phyloP scores from a whole-genome alignment of 2,329 filamentous ascomycete species.

The Alternaria alternata region DNA sequence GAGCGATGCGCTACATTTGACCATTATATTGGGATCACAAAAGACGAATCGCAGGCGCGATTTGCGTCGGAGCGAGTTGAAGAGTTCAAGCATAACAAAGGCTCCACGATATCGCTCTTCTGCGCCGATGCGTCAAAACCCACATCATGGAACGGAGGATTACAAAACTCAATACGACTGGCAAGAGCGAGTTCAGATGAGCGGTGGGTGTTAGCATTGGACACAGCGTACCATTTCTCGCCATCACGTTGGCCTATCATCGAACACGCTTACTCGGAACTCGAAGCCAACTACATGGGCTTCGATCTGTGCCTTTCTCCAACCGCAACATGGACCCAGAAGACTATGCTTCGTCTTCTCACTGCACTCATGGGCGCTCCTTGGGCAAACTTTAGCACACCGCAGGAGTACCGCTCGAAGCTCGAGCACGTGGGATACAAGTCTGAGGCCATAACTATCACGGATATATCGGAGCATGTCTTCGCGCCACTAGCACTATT shows the following conservation, averaged over 20 bases:
- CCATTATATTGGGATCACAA: slow-evolving; percentile 62
- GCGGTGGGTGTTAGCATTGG: slow-evolving; percentile 64
- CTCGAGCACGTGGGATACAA: slow-evolving; percentile 61
- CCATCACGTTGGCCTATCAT: slow-evolving; percentile 62
- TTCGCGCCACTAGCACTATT: slow-evolving; percentile 60
- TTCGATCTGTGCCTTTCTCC: slow-evolving; percentile 61
- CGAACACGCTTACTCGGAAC: slow-evolving; percentile 48
- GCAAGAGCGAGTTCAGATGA: slow-evolving; percentile 29
- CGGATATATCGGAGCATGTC: slow-evolving; percentile 63
- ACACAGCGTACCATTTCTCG: slow-evolving; percentile 66
- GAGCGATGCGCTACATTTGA: slow-evolving; percentile 18
- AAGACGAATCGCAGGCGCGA: slow-evolving; percentile 57
- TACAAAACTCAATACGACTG: slow-evolving; percentile 24
- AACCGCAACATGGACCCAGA: slow-evolving; percentile 25
- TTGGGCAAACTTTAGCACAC: slow-evolving; percentile 58
- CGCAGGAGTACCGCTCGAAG: slow-evolving; percentile 55
- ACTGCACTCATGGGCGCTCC: slow-evolving; percentile 61
- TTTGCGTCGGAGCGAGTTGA: slow-evolving; percentile 36
- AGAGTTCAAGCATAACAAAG: slow-evolving; percentile 7
- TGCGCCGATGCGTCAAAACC: slow-evolving; percentile 61
- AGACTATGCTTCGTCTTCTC: slow-evolving; percentile 52
- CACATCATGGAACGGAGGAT: slow-evolving; percentile 50
- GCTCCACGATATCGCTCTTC: slow-evolving; percentile 51
- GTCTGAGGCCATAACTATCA: slow-evolving; percentile 51
- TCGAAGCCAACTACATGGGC: slow-evolving; percentile 62